Evolutionary conservation across 352 stramenopile genomes (phyloP).

Genomic region (Phytopythium mirpurense): DNA sequence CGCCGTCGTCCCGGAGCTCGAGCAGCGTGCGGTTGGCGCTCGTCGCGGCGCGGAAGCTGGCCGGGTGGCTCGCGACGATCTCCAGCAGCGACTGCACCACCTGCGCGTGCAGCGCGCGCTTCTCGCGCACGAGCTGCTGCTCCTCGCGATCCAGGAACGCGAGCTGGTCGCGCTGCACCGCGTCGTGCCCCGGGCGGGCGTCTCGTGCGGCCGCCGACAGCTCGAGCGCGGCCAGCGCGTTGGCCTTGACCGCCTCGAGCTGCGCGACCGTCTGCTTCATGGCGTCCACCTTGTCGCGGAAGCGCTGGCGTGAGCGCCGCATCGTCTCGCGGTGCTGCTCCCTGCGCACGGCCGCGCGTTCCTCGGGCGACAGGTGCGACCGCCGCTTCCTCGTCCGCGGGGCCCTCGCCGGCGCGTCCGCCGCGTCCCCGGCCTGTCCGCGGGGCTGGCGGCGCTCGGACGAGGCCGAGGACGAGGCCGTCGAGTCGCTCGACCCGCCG

Average conservation of each 20-base stretch:
- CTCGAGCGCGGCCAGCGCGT: constrained; percentile 9
- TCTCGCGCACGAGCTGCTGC: constrained; percentile 19
- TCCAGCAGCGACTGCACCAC: constrained; percentile 23
- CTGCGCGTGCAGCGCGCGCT: constrained; percentile 23
- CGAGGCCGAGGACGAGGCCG: constrained; percentile 1
- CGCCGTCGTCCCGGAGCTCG: no score
- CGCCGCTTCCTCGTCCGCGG: constrained; percentile 5
- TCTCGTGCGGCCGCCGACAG: neutral
- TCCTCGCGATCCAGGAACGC: constrained; percentile 16
- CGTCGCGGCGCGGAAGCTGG: constrained; percentile 12
- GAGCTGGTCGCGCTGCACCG: constrained; percentile 17
- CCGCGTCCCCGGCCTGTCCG: constrained; percentile 1
- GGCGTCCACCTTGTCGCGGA: constrained; percentile 23
- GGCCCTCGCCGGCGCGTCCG: constrained; percentile 4
- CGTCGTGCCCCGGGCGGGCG: no score
- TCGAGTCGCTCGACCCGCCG: constrained; percentile 3
- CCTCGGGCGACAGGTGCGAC: constrained; percentile 13
- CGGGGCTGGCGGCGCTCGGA: neutral
- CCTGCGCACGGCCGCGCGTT: constrained; percentile 15
- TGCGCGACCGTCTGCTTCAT: constrained; percentile 25
- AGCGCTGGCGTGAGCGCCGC: constrained; percentile 26
- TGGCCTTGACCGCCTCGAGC: constrained; percentile 15
- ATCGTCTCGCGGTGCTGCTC: constrained; percentile 29
- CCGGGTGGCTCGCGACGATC: constrained; percentile 19
- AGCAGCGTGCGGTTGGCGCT: neutral